phyloP scores from a whole-genome alignment of 2,329 filamentous ascomycete species.

The Talaromyces sp. region DNA sequence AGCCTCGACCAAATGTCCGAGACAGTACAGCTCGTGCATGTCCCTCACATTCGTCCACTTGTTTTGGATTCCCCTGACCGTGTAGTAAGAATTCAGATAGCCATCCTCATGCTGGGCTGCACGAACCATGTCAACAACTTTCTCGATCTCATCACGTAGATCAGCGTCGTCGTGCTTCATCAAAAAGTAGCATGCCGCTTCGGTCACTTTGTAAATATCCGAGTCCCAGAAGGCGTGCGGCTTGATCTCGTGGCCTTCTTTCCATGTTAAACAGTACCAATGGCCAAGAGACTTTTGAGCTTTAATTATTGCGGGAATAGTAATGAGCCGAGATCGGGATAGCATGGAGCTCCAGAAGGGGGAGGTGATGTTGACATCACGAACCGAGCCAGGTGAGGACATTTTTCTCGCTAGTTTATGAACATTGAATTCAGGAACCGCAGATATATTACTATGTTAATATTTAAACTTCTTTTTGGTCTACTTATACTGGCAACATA shows the following conservation, averaged over 20 bases:
- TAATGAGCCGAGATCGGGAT: constrained; percentile 14
- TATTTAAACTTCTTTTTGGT: background rate
- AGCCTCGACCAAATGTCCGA: constrained; percentile 58
- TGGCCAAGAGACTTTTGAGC: constrained; percentile 15
- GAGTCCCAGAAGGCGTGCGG: constrained; percentile 57
- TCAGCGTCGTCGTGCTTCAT: constrained; percentile 34
- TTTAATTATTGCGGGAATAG: constrained; percentile 18
- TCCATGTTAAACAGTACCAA: constrained; percentile 19
- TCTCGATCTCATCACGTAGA: constrained; percentile 48
- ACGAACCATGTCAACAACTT: constrained; percentile 56
- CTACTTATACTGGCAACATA: background rate
- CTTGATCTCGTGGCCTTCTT: constrained; percentile 33
- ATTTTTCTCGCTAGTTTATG: background rate
- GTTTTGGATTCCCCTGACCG: constrained; percentile 53
- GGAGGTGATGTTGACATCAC: constrained; percentile 16
- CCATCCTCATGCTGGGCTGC: constrained; percentile 56
- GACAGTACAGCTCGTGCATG: constrained; percentile 55
- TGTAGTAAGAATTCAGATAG: constrained; percentile 61
- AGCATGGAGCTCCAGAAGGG: constrained; percentile 17
- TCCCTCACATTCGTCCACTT: constrained; percentile 58
- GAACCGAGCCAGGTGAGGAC: constrained; percentile 7
- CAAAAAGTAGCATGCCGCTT: constrained; percentile 57
- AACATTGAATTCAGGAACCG: too few relatives aligned
- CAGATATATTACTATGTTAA: background rate
- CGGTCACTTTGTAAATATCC: constrained; percentile 58